Evolutionary conservation across 805 yeast species (phyloP).

Genomic region (Wickerhamomyces subpelliculosus): DNA sequence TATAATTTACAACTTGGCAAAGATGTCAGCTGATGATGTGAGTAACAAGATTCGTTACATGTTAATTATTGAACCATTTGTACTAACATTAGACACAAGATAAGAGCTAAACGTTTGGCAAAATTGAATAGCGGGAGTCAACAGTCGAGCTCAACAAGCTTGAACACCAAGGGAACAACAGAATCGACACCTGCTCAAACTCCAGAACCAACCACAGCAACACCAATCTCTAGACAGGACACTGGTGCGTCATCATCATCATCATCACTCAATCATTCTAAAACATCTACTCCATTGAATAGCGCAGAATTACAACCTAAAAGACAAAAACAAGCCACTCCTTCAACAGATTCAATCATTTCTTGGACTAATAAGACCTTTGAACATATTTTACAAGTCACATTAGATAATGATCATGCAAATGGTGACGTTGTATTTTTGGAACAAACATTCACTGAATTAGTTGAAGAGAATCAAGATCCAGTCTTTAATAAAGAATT

Average conservation of each 20-base stretch:
- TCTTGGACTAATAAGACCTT: constrained; percentile 7
- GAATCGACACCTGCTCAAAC: not conserved
- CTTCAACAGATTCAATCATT: constrained; percentile 1
- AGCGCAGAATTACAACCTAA: not conserved
- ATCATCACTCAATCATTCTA: no score
- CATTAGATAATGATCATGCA: constrained; percentile 12
- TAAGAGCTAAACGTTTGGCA: constrained; percentile 30
- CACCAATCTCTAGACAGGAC: not conserved
- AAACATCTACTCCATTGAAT: constrained; percentile 5
- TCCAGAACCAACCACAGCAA: not conserved
- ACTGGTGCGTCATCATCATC: no score
- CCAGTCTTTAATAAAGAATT: constrained; percentile 10
- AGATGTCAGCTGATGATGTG: not conserved
- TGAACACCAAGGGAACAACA: not conserved
- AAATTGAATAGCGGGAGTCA: constrained; percentile 3
- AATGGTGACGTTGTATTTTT: constrained; percentile 9
- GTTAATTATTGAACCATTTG: no score
- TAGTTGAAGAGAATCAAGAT: constrained; percentile 15
- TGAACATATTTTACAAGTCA: constrained; percentile 14
- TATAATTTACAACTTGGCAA: not conserved
- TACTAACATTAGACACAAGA: no score
- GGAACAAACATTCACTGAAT: constrained; percentile 17
- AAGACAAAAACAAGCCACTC: not conserved
- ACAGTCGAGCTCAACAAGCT: not conserved
- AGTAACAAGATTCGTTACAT: no score